Conservation (phyloP, 345 rosid species). For the Erysimum cheiranthoides region DNA sequence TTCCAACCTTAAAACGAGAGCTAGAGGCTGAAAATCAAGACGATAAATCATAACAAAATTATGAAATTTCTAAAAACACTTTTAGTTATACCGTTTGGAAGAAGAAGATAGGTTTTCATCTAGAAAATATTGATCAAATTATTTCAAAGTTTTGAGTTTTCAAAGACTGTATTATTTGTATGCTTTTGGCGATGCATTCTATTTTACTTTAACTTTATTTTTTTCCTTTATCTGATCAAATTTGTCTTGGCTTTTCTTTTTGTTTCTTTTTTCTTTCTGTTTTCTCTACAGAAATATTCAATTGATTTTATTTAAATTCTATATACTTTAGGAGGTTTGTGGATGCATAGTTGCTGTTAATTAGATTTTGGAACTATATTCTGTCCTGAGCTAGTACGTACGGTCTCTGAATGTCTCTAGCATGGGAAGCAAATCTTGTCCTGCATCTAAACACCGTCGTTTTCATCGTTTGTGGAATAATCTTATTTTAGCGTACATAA, state of each 20-base stretch:
- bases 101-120: background rate
- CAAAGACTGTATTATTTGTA: constrained; percentile 34
- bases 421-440: constrained; percentile 46
- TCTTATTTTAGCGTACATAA: background rate
- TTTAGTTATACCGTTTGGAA: background rate
- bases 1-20: background rate
- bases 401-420: constrained; percentile 38
- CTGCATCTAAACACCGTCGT: constrained; percentile 21
- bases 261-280: constrained; percentile 45
- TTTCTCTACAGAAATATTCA: background rate
- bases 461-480: constrained; percentile 4
- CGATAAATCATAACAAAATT: background rate
- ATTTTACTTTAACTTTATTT: constrained; percentile 41
- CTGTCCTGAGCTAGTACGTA: constrained; percentile 17
- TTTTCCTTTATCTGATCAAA: constrained; percentile 47
- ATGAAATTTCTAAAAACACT: background rate
- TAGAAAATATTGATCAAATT: background rate
- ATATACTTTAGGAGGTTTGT: background rate
- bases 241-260: constrained; percentile 54
- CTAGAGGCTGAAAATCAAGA: background rate
- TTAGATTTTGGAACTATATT: constrained; percentile 15
- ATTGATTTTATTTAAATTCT: background rate
- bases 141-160: constrained; percentile 16
- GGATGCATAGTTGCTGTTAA: constrained; percentile 14
- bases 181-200: constrained; percentile 35